Evolutionary conservation across 1,139 yeast genomes (phyloP).

Genomic region (Geotrichum phurueaensis): DNA sequence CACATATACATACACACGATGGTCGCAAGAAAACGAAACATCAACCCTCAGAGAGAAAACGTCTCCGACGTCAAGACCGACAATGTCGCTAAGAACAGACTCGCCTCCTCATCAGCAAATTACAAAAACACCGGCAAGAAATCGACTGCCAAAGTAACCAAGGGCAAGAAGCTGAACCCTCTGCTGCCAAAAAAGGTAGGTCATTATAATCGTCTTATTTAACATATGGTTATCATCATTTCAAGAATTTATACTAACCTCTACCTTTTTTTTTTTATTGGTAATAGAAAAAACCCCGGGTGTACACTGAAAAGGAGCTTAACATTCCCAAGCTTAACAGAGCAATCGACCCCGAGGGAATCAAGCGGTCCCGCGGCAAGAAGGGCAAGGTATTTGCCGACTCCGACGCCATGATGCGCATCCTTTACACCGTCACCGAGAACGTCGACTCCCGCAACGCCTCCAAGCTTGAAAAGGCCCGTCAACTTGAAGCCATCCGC

Average conservation of each 20-base stretch:
- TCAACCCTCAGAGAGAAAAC: slow-evolving; percentile 23
- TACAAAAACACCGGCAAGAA: slow-evolving; percentile 25
- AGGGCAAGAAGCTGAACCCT: slow-evolving; percentile 17
- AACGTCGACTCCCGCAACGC: slow-evolving; percentile 76
- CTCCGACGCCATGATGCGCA: slow-evolving; percentile 65
- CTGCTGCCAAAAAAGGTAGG: slow-evolving; percentile 17
- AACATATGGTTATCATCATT: neutral
- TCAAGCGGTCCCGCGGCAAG: slow-evolving; percentile 66
- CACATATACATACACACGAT: slow-evolving; percentile 12
- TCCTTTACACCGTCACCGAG: slow-evolving; percentile 77
- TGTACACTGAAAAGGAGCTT: slow-evolving; percentile 70
- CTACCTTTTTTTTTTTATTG: slow-evolving; percentile 3
- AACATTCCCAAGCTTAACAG: slow-evolving; percentile 73
- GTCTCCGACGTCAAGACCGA: slow-evolving; percentile 18
- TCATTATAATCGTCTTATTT: neutral
- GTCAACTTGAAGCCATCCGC: slow-evolving; percentile 83
- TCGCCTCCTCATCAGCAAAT: slow-evolving; percentile 24
- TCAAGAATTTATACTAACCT: neutral
- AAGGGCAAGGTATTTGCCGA: slow-evolving; percentile 87
- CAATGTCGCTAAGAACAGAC: slow-evolving; percentile 24
- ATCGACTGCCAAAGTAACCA: slow-evolving; percentile 16
- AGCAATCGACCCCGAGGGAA: slow-evolving; percentile 81
- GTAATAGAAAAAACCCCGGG: slow-evolving; percentile 45
- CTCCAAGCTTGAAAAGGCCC: slow-evolving; percentile 81
- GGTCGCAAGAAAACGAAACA: slow-evolving; percentile 21